Evolutionary conservation across 257 asterid genomes (phyloP).

Genomic region (Ophiorrhiza pumila): DNA sequence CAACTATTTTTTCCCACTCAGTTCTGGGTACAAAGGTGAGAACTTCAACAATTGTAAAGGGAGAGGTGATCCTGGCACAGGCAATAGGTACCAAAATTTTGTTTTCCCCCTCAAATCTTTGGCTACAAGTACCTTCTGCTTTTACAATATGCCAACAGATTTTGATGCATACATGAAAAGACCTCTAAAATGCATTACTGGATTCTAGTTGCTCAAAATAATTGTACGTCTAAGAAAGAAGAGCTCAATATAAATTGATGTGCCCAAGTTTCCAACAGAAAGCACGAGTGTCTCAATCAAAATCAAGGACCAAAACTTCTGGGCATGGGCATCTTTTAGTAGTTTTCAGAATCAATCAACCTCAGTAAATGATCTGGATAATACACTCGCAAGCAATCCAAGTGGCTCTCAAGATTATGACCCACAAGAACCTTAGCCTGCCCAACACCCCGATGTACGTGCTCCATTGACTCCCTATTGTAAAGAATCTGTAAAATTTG

Average conservation of each 20-base stretch:
- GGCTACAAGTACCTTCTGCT: no score
- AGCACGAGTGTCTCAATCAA: background rate
- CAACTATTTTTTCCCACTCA: background rate
- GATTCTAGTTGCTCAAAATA: background rate
- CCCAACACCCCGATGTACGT: constrained; percentile 36
- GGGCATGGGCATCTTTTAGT: background rate
- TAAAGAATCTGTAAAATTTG: constrained; percentile 43
- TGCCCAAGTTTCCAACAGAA: background rate
- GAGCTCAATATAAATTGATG: background rate
- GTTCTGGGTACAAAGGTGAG: background rate
- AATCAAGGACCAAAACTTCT: background rate
- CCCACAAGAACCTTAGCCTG: constrained; percentile 52
- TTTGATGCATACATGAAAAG: background rate
- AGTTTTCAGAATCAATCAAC: constrained; percentile 25
- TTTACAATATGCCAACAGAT: background rate
- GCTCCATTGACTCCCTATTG: constrained; percentile 46
- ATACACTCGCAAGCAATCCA: constrained; percentile 38
- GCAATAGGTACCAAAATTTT: no score
- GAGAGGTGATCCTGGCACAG: background rate
- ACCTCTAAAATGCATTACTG: background rate
- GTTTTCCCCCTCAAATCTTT: no score
- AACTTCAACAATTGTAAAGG: background rate
- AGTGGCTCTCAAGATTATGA: constrained; percentile 40
- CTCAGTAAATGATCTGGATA: constrained; percentile 54
- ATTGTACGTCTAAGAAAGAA: background rate